Conservation (phyloP, 495 filamentous ascomycete species). For the Talaromyces trachyspermus region DNA sequence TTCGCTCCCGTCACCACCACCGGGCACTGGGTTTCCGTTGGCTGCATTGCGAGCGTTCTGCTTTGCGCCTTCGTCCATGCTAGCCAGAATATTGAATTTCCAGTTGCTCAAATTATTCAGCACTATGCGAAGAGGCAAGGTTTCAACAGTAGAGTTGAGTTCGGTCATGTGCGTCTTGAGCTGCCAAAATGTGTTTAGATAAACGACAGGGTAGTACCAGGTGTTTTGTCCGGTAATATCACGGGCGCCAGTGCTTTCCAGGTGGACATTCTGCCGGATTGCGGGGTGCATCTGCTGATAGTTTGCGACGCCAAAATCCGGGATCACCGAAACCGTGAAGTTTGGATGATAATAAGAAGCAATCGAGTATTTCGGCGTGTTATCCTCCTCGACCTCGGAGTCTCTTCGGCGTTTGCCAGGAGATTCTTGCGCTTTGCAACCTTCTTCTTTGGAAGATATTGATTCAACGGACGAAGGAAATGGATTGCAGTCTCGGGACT, state of each 20-base stretch:
- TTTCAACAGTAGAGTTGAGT: slow-evolving; percentile 83
- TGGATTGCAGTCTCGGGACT: slow-evolving; percentile 70
- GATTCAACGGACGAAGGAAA: slow-evolving; percentile 76
- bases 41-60: slow-evolving; percentile 66
- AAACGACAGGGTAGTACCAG: slow-evolving; percentile 95
- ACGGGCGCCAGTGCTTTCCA: slow-evolving; percentile 66
- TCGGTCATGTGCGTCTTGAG: slow-evolving; percentile 83
- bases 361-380: slow-evolving; percentile 53
- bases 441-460: slow-evolving; percentile 90
- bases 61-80: slow-evolving; percentile 80
- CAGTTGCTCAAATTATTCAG: slow-evolving; percentile 77
- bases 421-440: slow-evolving; percentile 83
- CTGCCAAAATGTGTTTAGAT: slow-evolving; percentile 96
- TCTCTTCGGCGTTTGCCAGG: slow-evolving; percentile 51
- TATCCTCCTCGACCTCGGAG: slow-evolving; percentile 42
- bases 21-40: slow-evolving; percentile 54
- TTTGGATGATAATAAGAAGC: slow-evolving; percentile 93
- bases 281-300: slow-evolving; percentile 67
- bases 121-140: slow-evolving; percentile 74
- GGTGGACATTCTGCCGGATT: slow-evolving; percentile 63
- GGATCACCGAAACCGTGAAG: slow-evolving; percentile 80
- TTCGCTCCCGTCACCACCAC: slow-evolving; percentile 68
- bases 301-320: slow-evolving; percentile 61
- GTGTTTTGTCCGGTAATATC: slow-evolving; percentile 80
- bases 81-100: slow-evolving; percentile 82